Conservation (phyloP, 139 green algal genomes). For the Chlorella ohadii region DNA sequence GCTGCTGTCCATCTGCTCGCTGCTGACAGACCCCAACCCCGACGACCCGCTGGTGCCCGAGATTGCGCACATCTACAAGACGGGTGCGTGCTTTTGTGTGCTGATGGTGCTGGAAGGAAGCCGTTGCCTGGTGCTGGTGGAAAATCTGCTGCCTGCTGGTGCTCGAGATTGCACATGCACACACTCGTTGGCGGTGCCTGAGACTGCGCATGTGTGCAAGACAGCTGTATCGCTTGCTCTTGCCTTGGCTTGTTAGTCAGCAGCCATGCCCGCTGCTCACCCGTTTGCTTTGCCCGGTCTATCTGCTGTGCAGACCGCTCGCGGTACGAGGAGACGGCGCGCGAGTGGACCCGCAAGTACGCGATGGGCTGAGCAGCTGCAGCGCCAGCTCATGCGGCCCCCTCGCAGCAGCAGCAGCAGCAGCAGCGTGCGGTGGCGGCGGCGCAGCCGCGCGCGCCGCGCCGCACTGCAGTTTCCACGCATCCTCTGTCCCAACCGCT, state of each 20-base stretch:
- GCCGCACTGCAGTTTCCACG: no score
- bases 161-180: no score
- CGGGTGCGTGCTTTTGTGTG: conserved; percentile 64
- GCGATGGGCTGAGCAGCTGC: conserved; percentile 73
- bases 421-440: no score
- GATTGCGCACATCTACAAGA: conserved; percentile 99
- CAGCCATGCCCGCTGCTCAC: background rate
- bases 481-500: no score
- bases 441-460: no score
- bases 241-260: no score
- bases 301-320: conserved; percentile 28
- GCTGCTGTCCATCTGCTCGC: conserved; percentile 95
- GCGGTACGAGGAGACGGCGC: conserved; percentile 93
- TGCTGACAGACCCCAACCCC: conserved; percentile 99
- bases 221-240: background rate
- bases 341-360: conserved; percentile 97
- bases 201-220: no score
- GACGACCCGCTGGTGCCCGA: conserved; percentile 98
- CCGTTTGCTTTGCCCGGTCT: background rate
- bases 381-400: no score
- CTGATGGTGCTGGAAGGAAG: background rate
- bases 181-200: no score
- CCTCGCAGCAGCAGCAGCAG: conserved; percentile 1
- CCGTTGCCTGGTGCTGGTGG: no score
- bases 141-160: no score